Evolutionary conservation across 805 yeast genomes (phyloP), one percentile per base, ranked within the genome.

Genomic region (Ogataea henricii): DNA sequence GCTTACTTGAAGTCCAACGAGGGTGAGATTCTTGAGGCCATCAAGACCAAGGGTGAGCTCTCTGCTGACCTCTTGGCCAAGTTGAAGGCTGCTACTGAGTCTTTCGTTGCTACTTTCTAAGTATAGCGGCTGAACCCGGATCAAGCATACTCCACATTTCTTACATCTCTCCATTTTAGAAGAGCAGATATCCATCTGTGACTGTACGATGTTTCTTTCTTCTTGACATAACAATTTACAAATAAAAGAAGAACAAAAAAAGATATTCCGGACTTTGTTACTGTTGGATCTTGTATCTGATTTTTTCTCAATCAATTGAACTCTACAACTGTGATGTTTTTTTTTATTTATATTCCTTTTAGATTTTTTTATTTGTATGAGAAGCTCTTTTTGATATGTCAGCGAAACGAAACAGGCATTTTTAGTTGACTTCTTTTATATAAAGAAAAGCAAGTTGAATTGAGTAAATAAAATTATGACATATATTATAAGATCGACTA

Each of bases 1-100:
- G 80, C 96, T 63, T 83, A 87, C 84, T 83, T 94, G 76, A 87
- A 89, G 80, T 74, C 97, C 62, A 89, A 88, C 80, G 92, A 90
- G 77, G 65, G 85, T 63, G 92, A 81, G 56, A 77, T 95, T 74
- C 76, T 92, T 65, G 82, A 82, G 45, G 86, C 94, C 63, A 89
- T 94, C 74, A 85, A 82, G 77, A 82, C 78, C 66, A 80, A 83
- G 77, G 99, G 99, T 81, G 87, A 85, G 78, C 83, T 94, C 67
- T 77, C 96, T 64, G 81, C 87, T 70, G 97, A 90, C 69, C 76
- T 79, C 69, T 82, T 95, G 74, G 94, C 78, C 54, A 79, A 85
- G 76, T 86, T 94, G 78, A 91, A 85, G 83, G 60, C 86, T 70
- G 95, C 90, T 66, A 87, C 98, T 66, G 92, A 89, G 80, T 78